Evolutionary conservation across 176 grass and related monocot species (phyloP).

Genomic region (Musa schizocarpa): DNA sequence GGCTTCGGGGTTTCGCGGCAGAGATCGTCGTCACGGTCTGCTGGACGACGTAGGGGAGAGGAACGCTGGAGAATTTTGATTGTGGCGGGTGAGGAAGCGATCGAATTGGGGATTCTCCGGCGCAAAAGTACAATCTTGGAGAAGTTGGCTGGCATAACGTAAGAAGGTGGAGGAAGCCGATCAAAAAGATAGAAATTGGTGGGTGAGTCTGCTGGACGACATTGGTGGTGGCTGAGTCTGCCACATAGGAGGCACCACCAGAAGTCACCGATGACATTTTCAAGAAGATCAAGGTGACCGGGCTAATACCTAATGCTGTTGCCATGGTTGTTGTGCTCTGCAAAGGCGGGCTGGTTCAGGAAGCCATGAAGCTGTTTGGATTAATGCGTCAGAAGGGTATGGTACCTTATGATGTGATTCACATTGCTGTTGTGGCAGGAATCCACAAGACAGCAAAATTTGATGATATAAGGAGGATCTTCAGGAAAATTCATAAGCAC

Average conservation of each 20-base stretch:
- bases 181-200: background rate
- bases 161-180: background rate
- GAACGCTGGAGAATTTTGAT: background rate
- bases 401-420: constrained; percentile 85
- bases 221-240: background rate
- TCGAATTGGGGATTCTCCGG: background rate
- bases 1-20: background rate
- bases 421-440: constrained; percentile 78
- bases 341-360: constrained; percentile 80
- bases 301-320: constrained; percentile 80
- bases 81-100: background rate
- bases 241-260: background rate
- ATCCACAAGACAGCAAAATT: constrained; percentile 66
- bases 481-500: constrained; percentile 78
- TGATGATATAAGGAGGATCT: constrained; percentile 65
- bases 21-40: background rate
- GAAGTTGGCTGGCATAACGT: background rate
- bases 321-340: constrained; percentile 83
- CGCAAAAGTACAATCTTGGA: constrained; percentile 1
- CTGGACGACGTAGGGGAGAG: background rate
- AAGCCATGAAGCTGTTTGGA: constrained; percentile 87
- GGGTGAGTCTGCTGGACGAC: too few species aligned
- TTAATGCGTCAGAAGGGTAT: constrained; percentile 82
- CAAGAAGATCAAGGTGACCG: constrained; percentile 79
- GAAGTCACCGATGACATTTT: constrained; percentile 68